These are phyloP conservation scores for Periconia sp. DNA, from an alignment of 2,329 filamentous ascomycete genomes.

Conservation along the genomic window DNA sequence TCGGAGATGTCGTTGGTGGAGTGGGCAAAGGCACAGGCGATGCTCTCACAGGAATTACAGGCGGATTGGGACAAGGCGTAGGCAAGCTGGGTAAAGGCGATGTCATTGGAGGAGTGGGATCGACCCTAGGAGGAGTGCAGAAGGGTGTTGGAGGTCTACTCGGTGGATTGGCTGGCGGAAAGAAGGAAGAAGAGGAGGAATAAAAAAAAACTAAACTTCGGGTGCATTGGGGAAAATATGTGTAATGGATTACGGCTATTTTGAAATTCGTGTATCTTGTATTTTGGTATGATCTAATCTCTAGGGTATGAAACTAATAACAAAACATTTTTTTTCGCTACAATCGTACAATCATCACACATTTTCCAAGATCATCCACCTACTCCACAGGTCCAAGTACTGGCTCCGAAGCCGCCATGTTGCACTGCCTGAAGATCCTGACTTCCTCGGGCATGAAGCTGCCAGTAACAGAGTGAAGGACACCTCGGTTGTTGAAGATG, in stretches of 20 bases:
- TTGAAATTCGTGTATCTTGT: background rate
- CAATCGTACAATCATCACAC: background rate
- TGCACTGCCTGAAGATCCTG: constrained; percentile 78
- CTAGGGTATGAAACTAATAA: constrained; percentile 1
- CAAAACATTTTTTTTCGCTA: background rate
- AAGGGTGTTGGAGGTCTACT: constrained; percentile 45
- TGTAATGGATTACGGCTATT: background rate
- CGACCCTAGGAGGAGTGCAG: constrained; percentile 49
- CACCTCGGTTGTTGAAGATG: constrained; percentile 78
- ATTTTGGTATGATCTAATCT: background rate
- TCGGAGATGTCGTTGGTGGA: constrained; percentile 50
- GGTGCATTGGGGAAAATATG: background rate
- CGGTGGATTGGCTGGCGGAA: constrained; percentile 35
- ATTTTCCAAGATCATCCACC: background rate
- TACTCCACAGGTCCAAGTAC: constrained; percentile 53
- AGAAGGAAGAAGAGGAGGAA: constrained; percentile 24
- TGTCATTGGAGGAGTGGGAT: constrained; percentile 51
- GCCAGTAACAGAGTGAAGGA: constrained; percentile 77
- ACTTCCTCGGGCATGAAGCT: constrained; percentile 77
- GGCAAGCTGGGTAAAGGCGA: constrained; percentile 53
- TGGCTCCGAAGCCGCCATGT: constrained; percentile 70
- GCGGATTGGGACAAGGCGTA: constrained; percentile 53
- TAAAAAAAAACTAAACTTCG: constrained; percentile 15
- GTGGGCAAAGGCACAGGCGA: constrained; percentile 51
- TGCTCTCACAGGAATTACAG: constrained; percentile 49